Conservation (phyloP, 2,329 filamentous ascomycete species). For the Talaromyces sp. region DNA sequence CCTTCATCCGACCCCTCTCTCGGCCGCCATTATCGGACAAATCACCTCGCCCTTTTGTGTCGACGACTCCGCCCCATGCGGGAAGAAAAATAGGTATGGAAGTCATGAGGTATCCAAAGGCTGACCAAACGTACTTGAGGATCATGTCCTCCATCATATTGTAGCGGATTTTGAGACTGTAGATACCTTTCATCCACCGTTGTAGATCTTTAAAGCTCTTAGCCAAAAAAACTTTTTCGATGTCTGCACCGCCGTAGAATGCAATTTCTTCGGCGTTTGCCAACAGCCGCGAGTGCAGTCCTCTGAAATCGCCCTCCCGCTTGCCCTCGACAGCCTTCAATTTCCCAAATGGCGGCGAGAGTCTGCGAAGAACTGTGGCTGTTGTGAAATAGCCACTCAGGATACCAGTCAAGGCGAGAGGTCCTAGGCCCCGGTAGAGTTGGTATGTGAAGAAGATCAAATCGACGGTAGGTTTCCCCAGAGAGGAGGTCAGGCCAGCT, state of each 20-base stretch:
- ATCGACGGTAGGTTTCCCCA: slow-evolving; percentile 98
- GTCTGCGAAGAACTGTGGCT: slow-evolving; percentile 77
- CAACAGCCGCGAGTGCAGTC: slow-evolving; percentile 83
- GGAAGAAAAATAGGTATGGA: slow-evolving; percentile 92
- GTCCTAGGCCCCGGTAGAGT: slow-evolving; percentile 84
- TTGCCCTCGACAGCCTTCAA: slow-evolving; percentile 93
- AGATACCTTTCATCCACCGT: slow-evolving; percentile 97
- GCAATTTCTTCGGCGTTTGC: slow-evolving; percentile 97
- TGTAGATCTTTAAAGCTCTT: slow-evolving; percentile 89
- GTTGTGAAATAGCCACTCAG: slow-evolving; percentile 92
- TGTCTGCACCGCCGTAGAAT: slow-evolving; percentile 93
- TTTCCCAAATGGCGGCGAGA: slow-evolving; percentile 95
- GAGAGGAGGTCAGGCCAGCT: slow-evolving; percentile 86
- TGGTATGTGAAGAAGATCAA: slow-evolving; percentile 98
- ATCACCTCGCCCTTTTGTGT: slow-evolving; percentile 60
- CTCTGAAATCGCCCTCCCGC: slow-evolving; percentile 91
- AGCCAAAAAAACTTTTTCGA: slow-evolving; percentile 89
- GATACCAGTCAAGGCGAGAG: slow-evolving; percentile 78
- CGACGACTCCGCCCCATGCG: slow-evolving; percentile 83
- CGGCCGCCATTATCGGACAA: slow-evolving; percentile 38
- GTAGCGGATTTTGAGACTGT: slow-evolving; percentile 95
- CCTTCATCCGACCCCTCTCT: slow-evolving; percentile 87
- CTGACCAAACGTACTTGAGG: slow-evolving; percentile 97
- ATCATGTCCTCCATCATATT: slow-evolving; percentile 99
- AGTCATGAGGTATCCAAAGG: slow-evolving; percentile 90